Conservation (phyloP, 2,329 filamentous ascomycete species). For the Cordyceps javanica region DNA sequence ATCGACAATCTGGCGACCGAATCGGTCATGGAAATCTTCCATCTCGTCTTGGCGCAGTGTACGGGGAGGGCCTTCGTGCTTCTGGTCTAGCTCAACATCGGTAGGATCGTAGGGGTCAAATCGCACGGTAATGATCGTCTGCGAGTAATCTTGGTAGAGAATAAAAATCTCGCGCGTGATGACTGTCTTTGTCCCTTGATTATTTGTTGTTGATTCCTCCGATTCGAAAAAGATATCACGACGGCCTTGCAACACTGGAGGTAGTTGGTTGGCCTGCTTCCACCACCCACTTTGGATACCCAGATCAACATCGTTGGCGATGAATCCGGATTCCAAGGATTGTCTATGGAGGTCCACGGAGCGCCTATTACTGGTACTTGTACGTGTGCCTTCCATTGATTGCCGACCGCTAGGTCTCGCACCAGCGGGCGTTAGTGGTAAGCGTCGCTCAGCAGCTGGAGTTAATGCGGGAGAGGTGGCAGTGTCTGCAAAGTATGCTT, state of each 20-base stretch:
- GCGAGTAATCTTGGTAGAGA: constrained; percentile 94
- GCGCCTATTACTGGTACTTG: constrained; percentile 37
- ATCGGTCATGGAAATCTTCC: constrained; percentile 75
- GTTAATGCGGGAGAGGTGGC: constrained; percentile 37
- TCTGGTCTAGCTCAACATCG: constrained; percentile 73
- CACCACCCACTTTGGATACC: constrained; percentile 75
- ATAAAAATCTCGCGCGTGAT: constrained; percentile 78
- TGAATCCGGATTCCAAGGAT: constrained; percentile 72
- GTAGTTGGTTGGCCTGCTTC: constrained; percentile 71
- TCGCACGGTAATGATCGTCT: constrained; percentile 76
- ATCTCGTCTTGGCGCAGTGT: constrained; percentile 86
- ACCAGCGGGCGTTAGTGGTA: constrained; percentile 31
- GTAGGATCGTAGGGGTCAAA: constrained; percentile 71
- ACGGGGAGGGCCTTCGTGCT: constrained; percentile 77
- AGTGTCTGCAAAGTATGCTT: constrained; percentile 42
- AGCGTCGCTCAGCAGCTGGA: constrained; percentile 38
- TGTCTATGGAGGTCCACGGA: constrained; percentile 74
- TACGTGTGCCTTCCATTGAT: constrained; percentile 32
- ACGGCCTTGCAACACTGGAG: constrained; percentile 74
- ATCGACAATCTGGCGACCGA: constrained; percentile 71
- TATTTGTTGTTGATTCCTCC: constrained; percentile 67
- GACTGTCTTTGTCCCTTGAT: constrained; percentile 62
- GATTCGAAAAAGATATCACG: constrained; percentile 78
- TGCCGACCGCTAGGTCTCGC: constrained; percentile 23
- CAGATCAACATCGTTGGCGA: constrained; percentile 83